Evolutionary conservation across 352 stramenopile genomes (phyloP).

Genomic region (Globisporangium rhizosaccharum): DNA sequence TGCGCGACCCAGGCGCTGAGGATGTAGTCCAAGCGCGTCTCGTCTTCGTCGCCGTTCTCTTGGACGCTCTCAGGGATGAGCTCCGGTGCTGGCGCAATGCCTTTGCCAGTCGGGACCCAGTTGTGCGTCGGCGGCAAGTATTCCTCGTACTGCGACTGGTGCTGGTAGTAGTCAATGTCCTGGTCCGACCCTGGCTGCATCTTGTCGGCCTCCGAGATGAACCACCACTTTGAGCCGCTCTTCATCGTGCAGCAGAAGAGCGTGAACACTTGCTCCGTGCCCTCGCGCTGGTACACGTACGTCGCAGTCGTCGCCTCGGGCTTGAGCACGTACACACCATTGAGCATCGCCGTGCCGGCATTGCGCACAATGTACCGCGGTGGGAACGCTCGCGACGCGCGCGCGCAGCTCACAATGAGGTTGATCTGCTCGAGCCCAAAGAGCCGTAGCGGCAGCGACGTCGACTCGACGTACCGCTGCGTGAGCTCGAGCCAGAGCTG

Average conservation of each 20-base stretch:
- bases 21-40: constrained; percentile 61
- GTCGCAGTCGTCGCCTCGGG: constrained; percentile 52
- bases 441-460: constrained; percentile 90
- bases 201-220: constrained; percentile 96
- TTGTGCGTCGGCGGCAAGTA: constrained; percentile 84
- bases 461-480: constrained; percentile 84
- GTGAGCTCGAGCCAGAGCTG: constrained; percentile 80
- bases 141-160: constrained; percentile 94
- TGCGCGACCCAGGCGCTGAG: constrained; percentile 67
- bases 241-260: constrained; percentile 98
- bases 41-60: constrained; percentile 42
- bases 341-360: constrained; percentile 89
- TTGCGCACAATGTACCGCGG: constrained; percentile 83
- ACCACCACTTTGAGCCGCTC: constrained; percentile 98
- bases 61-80: constrained; percentile 61
- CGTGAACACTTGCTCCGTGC: constrained; percentile 84
- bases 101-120: constrained; percentile 85
- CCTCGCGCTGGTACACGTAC: constrained; percentile 68
- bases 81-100: constrained; percentile 62
- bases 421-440: constrained; percentile 94
- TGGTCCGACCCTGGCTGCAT: constrained; percentile 96
- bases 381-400: constrained; percentile 80
- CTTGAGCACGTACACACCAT: constrained; percentile 91
- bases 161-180: constrained; percentile 99
- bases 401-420: constrained; percentile 88